Percentiles rank a stretch among this genome's conserved stretches.
Conservation (phyloP, 1,284 basidiomycete species). For the Ceratobasidium sp. region DNA sequence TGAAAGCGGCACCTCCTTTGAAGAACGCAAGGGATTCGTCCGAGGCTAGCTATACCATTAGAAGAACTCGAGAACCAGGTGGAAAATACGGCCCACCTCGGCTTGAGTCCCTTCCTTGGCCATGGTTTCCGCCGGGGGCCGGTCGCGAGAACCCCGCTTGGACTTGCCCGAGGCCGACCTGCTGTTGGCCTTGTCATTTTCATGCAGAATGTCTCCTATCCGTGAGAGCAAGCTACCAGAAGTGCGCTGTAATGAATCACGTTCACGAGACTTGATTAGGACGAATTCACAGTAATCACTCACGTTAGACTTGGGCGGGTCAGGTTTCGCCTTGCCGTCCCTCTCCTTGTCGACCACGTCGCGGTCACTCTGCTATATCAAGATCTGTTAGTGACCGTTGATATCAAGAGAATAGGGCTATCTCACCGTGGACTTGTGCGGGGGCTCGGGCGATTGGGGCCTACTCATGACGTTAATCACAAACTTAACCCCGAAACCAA, state of each 20-base stretch:
- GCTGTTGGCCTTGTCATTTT: slow-evolving; percentile 18
- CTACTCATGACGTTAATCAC: no score
- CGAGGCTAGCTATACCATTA: slow-evolving; percentile 9
- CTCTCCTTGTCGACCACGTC: background rate
- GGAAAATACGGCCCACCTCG: background rate
- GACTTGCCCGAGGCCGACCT: no score
- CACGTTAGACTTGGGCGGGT: background rate
- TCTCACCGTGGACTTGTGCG: no score
- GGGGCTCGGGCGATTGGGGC: no score
- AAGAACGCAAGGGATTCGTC: background rate
- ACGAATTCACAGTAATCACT: no score
- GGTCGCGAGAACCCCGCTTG: slow-evolving; percentile 9
- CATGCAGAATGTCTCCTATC: slow-evolving; percentile 9
- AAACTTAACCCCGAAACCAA: no score
- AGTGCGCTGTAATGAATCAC: background rate
- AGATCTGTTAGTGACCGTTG: no score
- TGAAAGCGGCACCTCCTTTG: slow-evolving; percentile 9
- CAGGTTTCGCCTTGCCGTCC: background rate
- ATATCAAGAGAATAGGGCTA: no score
- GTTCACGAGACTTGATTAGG: no score
- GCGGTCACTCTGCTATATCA: no score
- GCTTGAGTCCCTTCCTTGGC: background rate
- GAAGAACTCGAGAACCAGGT: background rate
- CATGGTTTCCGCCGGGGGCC: slow-evolving; percentile 1
- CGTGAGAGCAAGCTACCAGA: slow-evolving; percentile 19